Evolutionary conservation across 2,329 filamentous ascomycete species (phyloP), one percentile per base, ranked within the genome.

Genomic region (Cordyceps javanica): DNA sequence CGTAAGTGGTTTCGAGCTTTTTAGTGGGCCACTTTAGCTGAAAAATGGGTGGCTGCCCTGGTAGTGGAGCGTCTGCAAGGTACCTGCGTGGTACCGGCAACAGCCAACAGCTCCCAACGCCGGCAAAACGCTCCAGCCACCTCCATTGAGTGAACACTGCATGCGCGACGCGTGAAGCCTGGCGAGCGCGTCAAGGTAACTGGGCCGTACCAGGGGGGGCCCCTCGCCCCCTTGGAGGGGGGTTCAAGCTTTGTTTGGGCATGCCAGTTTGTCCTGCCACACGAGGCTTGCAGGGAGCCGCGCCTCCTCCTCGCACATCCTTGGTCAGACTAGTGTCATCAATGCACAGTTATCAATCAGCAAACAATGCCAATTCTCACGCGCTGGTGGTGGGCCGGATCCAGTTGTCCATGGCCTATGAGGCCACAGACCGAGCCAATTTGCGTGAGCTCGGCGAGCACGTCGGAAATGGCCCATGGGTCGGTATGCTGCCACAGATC

Each of bases 291-390:
- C 46, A 57, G 46, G 55, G 55, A 42, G 45, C 38, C 48, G 45
- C 30, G 38, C 38, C 28, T 32, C 36, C n/a, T n/a, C 44, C 56
- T 34, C 26, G 19, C 23, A 11, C 63, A 65, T 62, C 57, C 58
- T 66, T 63, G 62, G 62, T 63, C 62, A 65, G 61, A 48, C 41
- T 48, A 50, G 57, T 50, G 57, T 65, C 55, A 60, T 59, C 56
- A 62, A 57, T 44, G 16, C 34, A 50, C 44, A 52, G 34, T 66
- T 67, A 68, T 70, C 68, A 69, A 69, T 69, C 67, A 70, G 67
- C 65, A 68, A 66, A 63, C 58, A 62, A 61, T 60, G 36, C 53
- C 52, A 51, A 51, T 53, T 60, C 58, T 62, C 57, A 60, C 61
- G 60, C 56, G 49, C 49, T 49, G 60, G 64, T 59, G 59, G 62